These are phyloP conservation scores for Capsicum chinense DNA, from an alignment of 257 asterid genomes.

Conservation along the genomic window DNA sequence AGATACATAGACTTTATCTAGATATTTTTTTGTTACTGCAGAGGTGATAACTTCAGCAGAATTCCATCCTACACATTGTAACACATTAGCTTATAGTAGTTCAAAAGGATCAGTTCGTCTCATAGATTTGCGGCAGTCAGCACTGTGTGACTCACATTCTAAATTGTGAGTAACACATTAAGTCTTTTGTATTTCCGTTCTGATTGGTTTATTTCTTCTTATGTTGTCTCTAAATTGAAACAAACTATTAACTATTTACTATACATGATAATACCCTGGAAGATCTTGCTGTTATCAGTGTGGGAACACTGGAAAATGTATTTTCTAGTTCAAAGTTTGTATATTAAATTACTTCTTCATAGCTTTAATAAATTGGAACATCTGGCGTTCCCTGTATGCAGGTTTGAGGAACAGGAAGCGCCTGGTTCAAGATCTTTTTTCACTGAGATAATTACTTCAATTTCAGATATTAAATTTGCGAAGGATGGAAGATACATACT, in stretches of 20 bases:
- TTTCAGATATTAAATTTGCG: conserved; percentile 85
- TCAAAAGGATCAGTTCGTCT: conserved; percentile 98
- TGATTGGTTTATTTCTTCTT: not conserved
- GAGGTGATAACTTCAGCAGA: conserved; percentile 99
- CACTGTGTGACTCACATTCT: conserved; percentile 97
- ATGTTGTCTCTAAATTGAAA: conserved; percentile 1
- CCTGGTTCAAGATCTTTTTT: conserved; percentile 90
- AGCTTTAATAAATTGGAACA: conserved; percentile 18
- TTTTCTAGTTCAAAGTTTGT: not conserved
- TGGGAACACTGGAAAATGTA: not conserved
- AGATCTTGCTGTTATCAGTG: conserved; percentile 4
- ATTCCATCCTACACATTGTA: conserved; percentile 97
- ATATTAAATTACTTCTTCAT: not conserved
- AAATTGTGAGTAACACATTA: conserved; percentile 34
- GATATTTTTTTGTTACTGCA: conserved; percentile 50
- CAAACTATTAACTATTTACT: not conserved
- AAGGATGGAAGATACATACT: conserved; percentile 77
- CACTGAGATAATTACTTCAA: conserved; percentile 85
- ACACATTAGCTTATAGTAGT: conserved; percentile 95
- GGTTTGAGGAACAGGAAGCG: conserved; percentile 88
- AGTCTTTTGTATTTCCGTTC: conserved; percentile 5
- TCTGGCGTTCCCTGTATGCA: conserved; percentile 37
- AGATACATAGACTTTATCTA: not conserved
- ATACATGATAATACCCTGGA: conserved; percentile 15
- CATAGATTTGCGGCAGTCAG: conserved; percentile 97